Evolutionary conservation across 1,284 basidiomycete species (phyloP), one percentile per base, ranked within the genome.

Genomic region (Laetiporus sulphureus): DNA sequence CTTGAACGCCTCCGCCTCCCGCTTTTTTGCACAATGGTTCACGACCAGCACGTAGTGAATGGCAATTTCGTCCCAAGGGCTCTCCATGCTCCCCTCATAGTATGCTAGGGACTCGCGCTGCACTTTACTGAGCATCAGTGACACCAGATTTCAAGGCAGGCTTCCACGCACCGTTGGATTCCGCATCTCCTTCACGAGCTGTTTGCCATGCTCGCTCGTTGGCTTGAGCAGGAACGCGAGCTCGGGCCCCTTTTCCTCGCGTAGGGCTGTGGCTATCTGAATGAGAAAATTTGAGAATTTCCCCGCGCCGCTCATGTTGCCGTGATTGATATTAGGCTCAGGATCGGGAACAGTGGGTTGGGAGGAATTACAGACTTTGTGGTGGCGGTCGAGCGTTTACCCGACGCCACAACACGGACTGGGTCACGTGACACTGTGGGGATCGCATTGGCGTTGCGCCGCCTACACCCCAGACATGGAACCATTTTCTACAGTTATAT

Each of bases 21-120:
- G 70, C 52, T 77, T 73, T 50, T 75, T 82, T 34, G 76, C 79
- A 30, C 82, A 72, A 59, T 83, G 73, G 34, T 73, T 72, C 44
- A 83, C 79, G 22, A 82, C 79, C 48, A 88, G 62, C 12, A 87
- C 77, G 59, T 89, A 89, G 56, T 85, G 79, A 35, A 88, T 76
- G 4, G 82, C 78, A 50, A 90, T 83, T 43, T 89, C 86, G 48
- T 88, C 86, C 87, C 87, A 90, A 11, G 87, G 86, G 40, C 60
- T 65, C 41, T 75, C 70, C 55, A 89, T 73, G 40, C 71, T 73
- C 10, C 77, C 81, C 51, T 77, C 71, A 54, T 82, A 89, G 35
- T 67, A 64, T 15, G 70, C 64, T 39, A 81, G 60, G 4, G 72
- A 64, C 46, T 66, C 55, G 32, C 69, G 68, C 73, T 83, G 62